Evolutionary conservation across 306 rosid species (phyloP).

Genomic region (Castanea sativa): DNA sequence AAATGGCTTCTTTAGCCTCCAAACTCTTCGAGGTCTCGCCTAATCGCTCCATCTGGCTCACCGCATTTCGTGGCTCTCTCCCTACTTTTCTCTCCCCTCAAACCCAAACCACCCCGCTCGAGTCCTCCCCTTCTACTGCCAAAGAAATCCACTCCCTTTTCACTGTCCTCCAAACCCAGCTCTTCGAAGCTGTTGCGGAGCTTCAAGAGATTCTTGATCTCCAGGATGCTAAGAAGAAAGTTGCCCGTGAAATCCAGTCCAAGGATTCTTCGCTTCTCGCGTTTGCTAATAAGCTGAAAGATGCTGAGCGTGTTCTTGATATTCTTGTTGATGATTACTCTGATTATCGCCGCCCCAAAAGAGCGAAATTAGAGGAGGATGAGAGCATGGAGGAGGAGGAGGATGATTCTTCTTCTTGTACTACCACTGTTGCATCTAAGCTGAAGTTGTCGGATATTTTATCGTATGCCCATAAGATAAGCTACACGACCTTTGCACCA

Average conservation of each 20-base stretch:
- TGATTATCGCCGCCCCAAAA: constrained; percentile 62
- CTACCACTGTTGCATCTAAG: constrained; percentile 64
- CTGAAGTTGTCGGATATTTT: constrained; percentile 64
- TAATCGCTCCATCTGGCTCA: constrained; percentile 66
- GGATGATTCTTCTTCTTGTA: constrained; percentile 40
- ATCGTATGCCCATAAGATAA: constrained; percentile 79
- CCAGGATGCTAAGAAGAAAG: constrained; percentile 73
- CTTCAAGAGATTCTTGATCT: constrained; percentile 91
- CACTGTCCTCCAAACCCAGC: constrained; percentile 69
- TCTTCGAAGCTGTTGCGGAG: constrained; percentile 82
- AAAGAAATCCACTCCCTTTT: constrained; percentile 72
- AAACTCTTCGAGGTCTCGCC: constrained; percentile 79
- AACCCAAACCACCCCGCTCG: constrained; percentile 33
- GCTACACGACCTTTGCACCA: constrained; percentile 96
- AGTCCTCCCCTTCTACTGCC: constrained; percentile 55
- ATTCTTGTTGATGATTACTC: constrained; percentile 81
- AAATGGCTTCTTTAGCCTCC: constrained; percentile 76
- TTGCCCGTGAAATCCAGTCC: constrained; percentile 54
- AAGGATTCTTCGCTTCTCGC: constrained; percentile 62
- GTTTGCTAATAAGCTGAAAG: constrained; percentile 77
- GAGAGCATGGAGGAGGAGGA: constrained; percentile 35
- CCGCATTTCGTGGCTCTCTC: constrained; percentile 69
- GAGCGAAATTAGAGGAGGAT: constrained; percentile 42
- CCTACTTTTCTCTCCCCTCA: constrained; percentile 79
- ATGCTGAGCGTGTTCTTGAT: constrained; percentile 80